These are phyloP conservation scores for Neopestalotiopsis rosae DNA, from an alignment of 2,329 filamentous ascomycete genomes.

Conservation along the genomic window DNA sequence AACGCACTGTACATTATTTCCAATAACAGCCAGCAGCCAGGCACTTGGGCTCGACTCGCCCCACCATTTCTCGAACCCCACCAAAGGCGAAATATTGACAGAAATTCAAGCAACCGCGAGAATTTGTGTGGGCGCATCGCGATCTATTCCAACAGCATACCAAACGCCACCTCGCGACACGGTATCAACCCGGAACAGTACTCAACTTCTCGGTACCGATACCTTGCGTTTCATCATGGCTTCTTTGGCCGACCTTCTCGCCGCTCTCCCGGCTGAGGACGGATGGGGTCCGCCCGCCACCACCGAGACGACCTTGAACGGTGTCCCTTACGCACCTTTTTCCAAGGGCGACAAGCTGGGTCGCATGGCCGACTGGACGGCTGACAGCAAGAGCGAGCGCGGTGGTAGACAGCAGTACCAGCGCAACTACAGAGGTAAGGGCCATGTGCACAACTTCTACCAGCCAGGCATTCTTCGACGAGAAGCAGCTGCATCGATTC, in stretches of 20 bases:
- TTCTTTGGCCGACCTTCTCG: conserved; percentile 64
- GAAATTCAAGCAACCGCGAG: conserved; percentile 20
- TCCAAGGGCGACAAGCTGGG: conserved; percentile 98
- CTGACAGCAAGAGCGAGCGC: conserved; percentile 83
- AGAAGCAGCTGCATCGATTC: neutral
- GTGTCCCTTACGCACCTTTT: conserved; percentile 96
- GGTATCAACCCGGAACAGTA: neutral
- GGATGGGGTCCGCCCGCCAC: conserved; percentile 88
- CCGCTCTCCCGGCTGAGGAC: conserved; percentile 74
- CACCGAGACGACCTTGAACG: conserved; percentile 86
- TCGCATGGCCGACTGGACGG: conserved; percentile 98
- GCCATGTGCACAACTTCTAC: neutral
- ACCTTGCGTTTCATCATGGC: conserved; percentile 28
- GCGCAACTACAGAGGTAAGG: conserved; percentile 86
- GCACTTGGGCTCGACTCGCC: conserved; percentile 5
- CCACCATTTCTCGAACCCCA: conserved; percentile 19
- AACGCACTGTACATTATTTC: neutral
- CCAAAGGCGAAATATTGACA: conserved; percentile 22
- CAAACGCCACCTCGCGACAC: neutral
- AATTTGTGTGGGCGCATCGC: conserved; percentile 19
- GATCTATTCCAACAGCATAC: neutral
- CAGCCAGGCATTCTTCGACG: neutral
- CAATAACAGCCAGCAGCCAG: neutral
- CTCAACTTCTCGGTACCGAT: neutral
- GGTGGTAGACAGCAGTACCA: conserved; percentile 89